phyloP scores from a whole-genome alignment of 1,284 basidiomycete genomes.

The Microbotryum silenes-acaulis region DNA sequence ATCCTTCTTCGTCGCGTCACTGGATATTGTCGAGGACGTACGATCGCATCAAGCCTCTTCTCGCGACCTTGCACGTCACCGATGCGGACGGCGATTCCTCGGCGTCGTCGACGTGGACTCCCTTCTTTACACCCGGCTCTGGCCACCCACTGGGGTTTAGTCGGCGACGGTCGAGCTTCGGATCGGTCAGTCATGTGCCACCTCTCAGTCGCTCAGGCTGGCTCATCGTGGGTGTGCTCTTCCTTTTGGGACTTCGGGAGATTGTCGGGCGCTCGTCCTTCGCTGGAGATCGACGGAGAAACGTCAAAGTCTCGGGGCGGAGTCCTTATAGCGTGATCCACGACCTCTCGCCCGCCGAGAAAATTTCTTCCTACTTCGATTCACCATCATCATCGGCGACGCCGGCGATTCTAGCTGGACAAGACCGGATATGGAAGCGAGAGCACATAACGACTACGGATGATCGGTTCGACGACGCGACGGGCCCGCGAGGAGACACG shows the following conservation, averaged over 20 bases:
- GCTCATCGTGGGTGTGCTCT: constrained; percentile 1
- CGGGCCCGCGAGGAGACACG: constrained; percentile 6
- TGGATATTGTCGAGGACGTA: too few species aligned
- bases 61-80: constrained; percentile 3
- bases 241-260: constrained; percentile 14
- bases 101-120: too few species aligned
- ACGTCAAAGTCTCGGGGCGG: background rate
- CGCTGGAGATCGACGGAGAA: background rate
- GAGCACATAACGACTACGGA: too few species aligned
- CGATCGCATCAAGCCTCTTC: background rate
- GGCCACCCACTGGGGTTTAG: too few species aligned
- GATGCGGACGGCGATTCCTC: background rate
- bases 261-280: background rate
- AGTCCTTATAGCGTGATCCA: constrained; percentile 10
- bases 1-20: background rate
- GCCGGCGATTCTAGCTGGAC: background rate
- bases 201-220: background rate
- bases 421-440: constrained; percentile 6
- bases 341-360: background rate
- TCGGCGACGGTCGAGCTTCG: too few species aligned
- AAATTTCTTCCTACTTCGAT: background rate
- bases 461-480: background rate
- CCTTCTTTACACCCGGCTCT: too few species aligned
- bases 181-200: too few species aligned
- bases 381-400: background rate